Evolutionary conservation across 1,284 basidiomycete species (phyloP).

Genomic region (Cryptococcus sp.): DNA sequence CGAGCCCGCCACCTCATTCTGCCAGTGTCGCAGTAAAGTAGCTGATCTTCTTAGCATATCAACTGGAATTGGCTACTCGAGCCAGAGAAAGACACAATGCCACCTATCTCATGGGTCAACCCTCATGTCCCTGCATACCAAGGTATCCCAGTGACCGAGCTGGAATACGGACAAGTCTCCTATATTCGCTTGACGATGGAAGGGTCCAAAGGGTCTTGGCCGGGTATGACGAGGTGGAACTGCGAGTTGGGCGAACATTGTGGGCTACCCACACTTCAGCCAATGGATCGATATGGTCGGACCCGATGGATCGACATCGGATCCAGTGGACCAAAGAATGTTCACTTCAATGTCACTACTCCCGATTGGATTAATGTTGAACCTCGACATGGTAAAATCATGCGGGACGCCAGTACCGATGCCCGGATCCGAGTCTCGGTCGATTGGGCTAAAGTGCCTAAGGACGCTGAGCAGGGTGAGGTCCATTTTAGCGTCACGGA

Average conservation of each 20-base stretch:
- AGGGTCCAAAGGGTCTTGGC: constrained; percentile 52
- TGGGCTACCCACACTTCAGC: constrained; percentile 50
- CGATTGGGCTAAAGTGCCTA: constrained; percentile 57
- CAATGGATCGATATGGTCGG: constrained; percentile 58
- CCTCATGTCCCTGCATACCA: constrained; percentile 12
- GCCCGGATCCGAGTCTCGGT: constrained; percentile 57
- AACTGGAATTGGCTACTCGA: constrained; percentile 59
- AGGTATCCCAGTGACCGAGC: constrained; percentile 30
- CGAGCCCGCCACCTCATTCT: background rate
- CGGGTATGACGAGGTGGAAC: constrained; percentile 29
- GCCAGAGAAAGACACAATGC: constrained; percentile 30
- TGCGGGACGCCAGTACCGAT: constrained; percentile 51
- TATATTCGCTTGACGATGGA: constrained; percentile 62
- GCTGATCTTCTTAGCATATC: constrained; percentile 12
- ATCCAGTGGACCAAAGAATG: constrained; percentile 58
- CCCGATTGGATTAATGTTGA: constrained; percentile 59
- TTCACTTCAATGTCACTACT: constrained; percentile 55
- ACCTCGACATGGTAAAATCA: constrained; percentile 54
- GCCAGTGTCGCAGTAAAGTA: background rate
- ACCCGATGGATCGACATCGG: constrained; percentile 61
- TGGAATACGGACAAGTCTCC: constrained; percentile 44
- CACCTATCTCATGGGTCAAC: constrained; percentile 25
- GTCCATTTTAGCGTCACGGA: constrained; percentile 13
- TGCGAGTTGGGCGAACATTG: constrained; percentile 56
- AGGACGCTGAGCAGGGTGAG: constrained; percentile 6